Evolutionary conservation across 768 basidiomycete species (phyloP), one percentile per base, ranked within the genome.

Genomic region (Astraeus odoratus): DNA sequence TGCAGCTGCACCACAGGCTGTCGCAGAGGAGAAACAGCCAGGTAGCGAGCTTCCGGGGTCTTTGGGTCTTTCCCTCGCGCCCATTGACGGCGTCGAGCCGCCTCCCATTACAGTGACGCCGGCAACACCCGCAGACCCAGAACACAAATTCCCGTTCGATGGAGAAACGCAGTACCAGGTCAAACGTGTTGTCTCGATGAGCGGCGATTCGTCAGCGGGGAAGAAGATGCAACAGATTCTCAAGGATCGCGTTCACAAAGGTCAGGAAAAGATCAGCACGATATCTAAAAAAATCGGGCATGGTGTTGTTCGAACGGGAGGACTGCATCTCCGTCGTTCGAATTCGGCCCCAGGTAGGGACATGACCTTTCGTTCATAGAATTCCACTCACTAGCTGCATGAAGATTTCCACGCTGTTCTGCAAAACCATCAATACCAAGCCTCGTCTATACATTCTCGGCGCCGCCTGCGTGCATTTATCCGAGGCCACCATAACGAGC

Each of bases 371-470:
- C 24, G 35, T 16, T 15, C 8, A 27, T 29, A 30, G 15, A 37
- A 26, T 13, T 1, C 10, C 22, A 9, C n/a, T 34, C 18, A 20
- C 10, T 5, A 26, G n/a, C 19, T 7, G n/a, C 27, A 25, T n/a
- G n/a, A 47, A 86, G 87, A 89, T 53, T 84, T 90, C 51, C 78
- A 85, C 51, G 75, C 76, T 2, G 73, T 79, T 10, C 67, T 87
- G 8, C 73, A 72, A 15, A 79, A 77, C 44, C 75, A 45, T 58
- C 77, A 47, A 69, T 88, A 68, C 71, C 89, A 75, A 73, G 90
- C 58, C 57, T 90, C 78, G 1, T 92, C 89, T 1, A 92, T 93
- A 42, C 90, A 92, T 59, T 87, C 88, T 1, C 79, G 90, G 29
- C 69, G 78, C 43, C 72, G 78, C 2, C 57, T 81, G 19, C 73